Percentiles rank a stretch among this genome's conserved stretches.
These are phyloP conservation scores for Solidago caesia DNA, from an alignment of 129 eudicot genomes.

Conservation along the genomic window DNA sequence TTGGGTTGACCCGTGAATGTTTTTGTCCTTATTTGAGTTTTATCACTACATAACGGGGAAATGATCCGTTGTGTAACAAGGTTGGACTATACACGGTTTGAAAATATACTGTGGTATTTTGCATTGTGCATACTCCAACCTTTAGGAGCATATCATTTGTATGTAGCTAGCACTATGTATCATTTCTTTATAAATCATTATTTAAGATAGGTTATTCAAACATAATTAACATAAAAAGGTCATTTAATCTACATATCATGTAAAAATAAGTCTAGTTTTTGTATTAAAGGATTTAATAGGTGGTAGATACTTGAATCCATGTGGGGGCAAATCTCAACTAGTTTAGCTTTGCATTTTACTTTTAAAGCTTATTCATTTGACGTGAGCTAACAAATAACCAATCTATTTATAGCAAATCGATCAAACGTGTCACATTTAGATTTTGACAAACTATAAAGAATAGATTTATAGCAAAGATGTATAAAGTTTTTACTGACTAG, in stretches of 20 bases:
- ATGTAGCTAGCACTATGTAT: no score
- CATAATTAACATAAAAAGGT: no score
- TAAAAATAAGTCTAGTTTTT: neutral
- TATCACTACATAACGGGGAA: neutral
- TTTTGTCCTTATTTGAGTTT: neutral
- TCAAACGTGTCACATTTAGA: neutral
- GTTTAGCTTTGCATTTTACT: neutral
- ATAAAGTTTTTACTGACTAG: no score
- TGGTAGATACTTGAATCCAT: neutral
- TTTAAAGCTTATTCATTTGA: neutral
- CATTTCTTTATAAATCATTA: neutral
- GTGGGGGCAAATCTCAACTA: neutral
- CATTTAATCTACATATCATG: neutral
- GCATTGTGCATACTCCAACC: no score
- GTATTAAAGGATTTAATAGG: neutral
- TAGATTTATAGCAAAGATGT: neutral
- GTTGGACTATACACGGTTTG: no score
- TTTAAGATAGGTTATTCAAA: no score
- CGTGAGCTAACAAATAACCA: neutral
- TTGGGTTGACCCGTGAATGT: neutral
- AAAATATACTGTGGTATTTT: no score
- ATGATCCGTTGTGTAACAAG: neutral
- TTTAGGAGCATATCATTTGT: no score
- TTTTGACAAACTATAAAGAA: neutral
- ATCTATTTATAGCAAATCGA: neutral